phyloP scores from a whole-genome alignment of 2,329 filamentous ascomycete genomes.

The Coniella lustricola region DNA sequence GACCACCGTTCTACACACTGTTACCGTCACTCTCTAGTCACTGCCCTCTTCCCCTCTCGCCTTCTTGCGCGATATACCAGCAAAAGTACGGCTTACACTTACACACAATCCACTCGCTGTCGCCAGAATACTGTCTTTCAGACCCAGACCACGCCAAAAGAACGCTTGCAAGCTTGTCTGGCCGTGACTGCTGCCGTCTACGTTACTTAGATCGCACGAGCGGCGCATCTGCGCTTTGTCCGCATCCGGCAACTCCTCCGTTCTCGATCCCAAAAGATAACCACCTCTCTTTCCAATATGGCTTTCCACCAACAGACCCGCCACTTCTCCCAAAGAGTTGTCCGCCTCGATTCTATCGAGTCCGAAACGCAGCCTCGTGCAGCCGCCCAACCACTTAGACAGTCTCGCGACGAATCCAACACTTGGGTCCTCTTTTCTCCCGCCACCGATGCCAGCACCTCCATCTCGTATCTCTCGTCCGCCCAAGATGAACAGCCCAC shows the following conservation, averaged over 20 bases:
- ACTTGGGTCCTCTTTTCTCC: slow-evolving; percentile 97
- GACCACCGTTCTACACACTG: background rate
- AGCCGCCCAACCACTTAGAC: slow-evolving; percentile 24
- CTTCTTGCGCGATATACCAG: no score
- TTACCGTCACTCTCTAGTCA: background rate
- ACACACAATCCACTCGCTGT: no score
- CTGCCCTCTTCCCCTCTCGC: slow-evolving; percentile 1
- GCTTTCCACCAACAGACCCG: slow-evolving; percentile 55
- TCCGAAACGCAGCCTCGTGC: slow-evolving; percentile 29
- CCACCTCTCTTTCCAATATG: slow-evolving; percentile 30
- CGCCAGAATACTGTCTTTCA: no score
- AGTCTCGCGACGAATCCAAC: slow-evolving; percentile 61
- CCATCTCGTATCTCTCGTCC: slow-evolving; percentile 62
- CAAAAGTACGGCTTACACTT: no score
- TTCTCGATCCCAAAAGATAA: background rate
- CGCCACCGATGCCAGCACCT: slow-evolving; percentile 50
- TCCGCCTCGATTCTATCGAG: slow-evolving; percentile 31
- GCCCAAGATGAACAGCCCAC: slow-evolving; percentile 58
- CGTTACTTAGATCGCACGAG: background rate
- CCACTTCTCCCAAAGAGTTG: slow-evolving; percentile 42
- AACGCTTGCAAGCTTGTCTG: no score
- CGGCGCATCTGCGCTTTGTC: slow-evolving; percentile 8
- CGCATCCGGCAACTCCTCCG: slow-evolving; percentile 2
- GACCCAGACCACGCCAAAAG: no score
- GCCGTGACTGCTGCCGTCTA: background rate